Evolutionary conservation across 2,329 filamentous ascomycete species (phyloP).

Genomic region (Trichoderma sp.): DNA sequence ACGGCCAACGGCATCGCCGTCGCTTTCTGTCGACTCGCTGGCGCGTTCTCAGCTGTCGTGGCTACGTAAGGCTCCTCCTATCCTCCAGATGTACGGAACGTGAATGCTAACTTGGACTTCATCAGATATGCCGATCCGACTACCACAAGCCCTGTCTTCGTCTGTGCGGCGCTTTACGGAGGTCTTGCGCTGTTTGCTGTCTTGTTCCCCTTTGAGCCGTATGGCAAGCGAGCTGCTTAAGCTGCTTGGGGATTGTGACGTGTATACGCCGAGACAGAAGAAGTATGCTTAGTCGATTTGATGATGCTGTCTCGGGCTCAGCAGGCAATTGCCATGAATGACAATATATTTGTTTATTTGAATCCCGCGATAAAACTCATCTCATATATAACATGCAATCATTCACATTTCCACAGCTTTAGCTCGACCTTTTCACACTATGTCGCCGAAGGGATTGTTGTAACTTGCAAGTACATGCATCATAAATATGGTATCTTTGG

Average conservation of each 20-base stretch:
- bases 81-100: not conserved
- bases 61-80: conserved; percentile 48
- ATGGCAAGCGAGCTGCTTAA: conserved; percentile 55
- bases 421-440: too few relatives aligned
- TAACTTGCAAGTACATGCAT: too few relatives aligned
- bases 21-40: conserved; percentile 67
- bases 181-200: conserved; percentile 59
- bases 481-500: too few relatives aligned
- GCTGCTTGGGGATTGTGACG: not conserved
- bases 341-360: too few relatives aligned
- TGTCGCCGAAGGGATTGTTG: too few relatives aligned
- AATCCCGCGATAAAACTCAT: too few relatives aligned
- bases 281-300: not conserved
- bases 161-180: conserved; percentile 63
- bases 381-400: too few relatives aligned
- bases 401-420: too few relatives aligned
- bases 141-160: conserved; percentile 63
- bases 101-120: not conserved
- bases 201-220: conserved; percentile 64
- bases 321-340: too few relatives aligned
- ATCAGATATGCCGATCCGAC: conserved; percentile 48
- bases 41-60: conserved; percentile 65
- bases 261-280: not conserved
- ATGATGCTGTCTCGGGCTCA: not conserved
- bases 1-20: conserved; percentile 52